Evolutionary conservation across 257 asterid species (phyloP).

Genomic region (Cinchona pubescens): DNA sequence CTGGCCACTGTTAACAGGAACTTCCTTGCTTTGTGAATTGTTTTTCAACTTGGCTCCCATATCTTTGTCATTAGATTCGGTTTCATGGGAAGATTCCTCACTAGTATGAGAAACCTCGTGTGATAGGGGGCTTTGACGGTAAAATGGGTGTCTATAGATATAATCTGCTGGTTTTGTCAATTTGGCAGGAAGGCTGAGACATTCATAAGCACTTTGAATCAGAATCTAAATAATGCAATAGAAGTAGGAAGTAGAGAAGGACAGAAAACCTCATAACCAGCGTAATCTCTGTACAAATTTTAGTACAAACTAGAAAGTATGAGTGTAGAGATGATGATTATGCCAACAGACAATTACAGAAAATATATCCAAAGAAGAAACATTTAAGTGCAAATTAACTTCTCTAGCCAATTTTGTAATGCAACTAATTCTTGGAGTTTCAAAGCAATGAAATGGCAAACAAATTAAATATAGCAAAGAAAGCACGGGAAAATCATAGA

Average conservation of each 20-base stretch:
- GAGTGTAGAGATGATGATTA: background rate
- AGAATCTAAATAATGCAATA: background rate
- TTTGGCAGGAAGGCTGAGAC: constrained; percentile 55
- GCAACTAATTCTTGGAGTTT: background rate
- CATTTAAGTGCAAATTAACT: background rate
- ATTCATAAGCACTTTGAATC: constrained; percentile 13
- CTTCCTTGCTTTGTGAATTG: constrained; percentile 22
- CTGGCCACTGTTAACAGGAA: constrained; percentile 25
- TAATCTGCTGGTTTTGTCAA: constrained; percentile 35
- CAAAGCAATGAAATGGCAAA: background rate
- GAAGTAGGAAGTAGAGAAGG: background rate
- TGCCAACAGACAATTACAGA: background rate
- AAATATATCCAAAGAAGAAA: background rate
- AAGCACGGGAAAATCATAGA: background rate
- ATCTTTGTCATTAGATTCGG: constrained; percentile 30
- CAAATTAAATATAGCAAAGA: background rate
- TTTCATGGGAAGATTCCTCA: constrained; percentile 27
- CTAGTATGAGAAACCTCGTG: constrained; percentile 28
- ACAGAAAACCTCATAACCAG: constrained; percentile 1
- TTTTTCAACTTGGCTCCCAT: constrained; percentile 19
- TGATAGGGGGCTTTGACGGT: constrained; percentile 49
- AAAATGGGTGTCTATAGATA: constrained; percentile 22
- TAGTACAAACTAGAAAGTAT: background rate
- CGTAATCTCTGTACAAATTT: background rate
- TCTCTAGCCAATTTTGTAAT: background rate